Base-by-base conservation (phyloP, 495 filamentous ascomycete genomes). In the Trichoderma parareesei region DNA sequence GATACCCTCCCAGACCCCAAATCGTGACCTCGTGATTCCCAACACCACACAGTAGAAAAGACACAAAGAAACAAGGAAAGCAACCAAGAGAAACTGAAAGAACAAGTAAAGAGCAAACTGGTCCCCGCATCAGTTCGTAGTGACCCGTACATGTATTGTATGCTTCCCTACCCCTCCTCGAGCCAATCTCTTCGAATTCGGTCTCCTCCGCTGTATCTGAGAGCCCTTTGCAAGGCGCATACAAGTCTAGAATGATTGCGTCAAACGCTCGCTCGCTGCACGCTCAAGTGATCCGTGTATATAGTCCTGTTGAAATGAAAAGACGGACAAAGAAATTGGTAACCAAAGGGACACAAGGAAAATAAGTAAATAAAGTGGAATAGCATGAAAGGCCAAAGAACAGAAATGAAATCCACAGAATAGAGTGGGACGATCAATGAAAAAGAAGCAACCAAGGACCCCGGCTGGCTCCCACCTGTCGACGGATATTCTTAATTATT, bases 221-320 rank as follows among this genome's bases (percentile, higher is more conserved):
- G 27, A 35, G 53, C 33, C 53, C 37, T 57, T 57, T 37, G 53
- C 53, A 57, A 57, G 53, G 27, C 53, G 33, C 53, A 57, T 10
- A 27, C 53, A 57, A 38, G 33, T 57, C 53, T 57, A 35, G 8
- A 57, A 57, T 27, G 27, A 37, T 16, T 49, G 46, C n/a, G 46
- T 57, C 53, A 57, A 57, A 35, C 1, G 27, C 27, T 27, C 27
- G 18, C 53, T 33, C 27, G 10, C 16, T 18, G 53, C 18, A 57
- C 5, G 11, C 27, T 27, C 27, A 9, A 57, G 33, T 14, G 11
- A 3, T 57, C 53, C 27, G 11, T 37, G 11, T 37, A 37, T 35
- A 7, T 14, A 20, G 11, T 14, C 53, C 8, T 2, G 27, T 27
- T 27, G 27, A 20, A 55, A 55, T 6, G 5, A 55, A 55, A 55